These are phyloP conservation scores for Magnusiomyces clavatus DNA, from an alignment of 1,139 yeast species.

Conservation along the genomic window DNA sequence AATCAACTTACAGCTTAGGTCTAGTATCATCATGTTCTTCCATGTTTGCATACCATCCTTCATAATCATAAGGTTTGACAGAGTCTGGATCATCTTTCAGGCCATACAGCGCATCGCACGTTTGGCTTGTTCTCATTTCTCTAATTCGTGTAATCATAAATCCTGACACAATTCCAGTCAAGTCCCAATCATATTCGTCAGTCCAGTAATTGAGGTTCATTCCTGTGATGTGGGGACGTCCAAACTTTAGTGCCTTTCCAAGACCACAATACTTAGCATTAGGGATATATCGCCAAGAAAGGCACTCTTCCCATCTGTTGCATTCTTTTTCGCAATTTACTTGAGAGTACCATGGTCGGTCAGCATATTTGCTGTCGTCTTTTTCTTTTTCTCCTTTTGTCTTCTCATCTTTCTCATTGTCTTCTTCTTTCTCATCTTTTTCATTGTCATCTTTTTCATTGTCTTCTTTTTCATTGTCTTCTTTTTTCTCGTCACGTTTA, in stretches of 20 bases:
- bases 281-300: constrained; percentile 22
- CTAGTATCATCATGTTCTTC: not conserved
- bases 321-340: constrained; percentile 23
- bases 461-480: not conserved
- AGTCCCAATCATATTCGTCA: not conserved
- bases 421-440: not conserved
- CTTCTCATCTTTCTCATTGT: constrained; percentile 15
- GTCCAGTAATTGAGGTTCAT: not conserved
- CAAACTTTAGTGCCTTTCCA: constrained; percentile 8
- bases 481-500: not conserved
- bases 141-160: constrained; percentile 29
- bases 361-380: constrained; percentile 21
- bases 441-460: not conserved
- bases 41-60: not conserved
- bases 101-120: constrained; percentile 21
- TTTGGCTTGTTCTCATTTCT: constrained; percentile 19
- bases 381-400: constrained; percentile 12
- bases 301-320: constrained; percentile 18
- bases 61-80: not conserved
- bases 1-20: not conserved
- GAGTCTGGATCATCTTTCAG: not conserved
- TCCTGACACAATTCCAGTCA: constrained; percentile 21
- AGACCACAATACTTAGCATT: constrained; percentile 19
- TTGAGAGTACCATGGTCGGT: constrained; percentile 15
- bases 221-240: constrained; percentile 2